Conservation (phyloP, 129 eudicot genomes). For the Escallonia herrerae region DNA sequence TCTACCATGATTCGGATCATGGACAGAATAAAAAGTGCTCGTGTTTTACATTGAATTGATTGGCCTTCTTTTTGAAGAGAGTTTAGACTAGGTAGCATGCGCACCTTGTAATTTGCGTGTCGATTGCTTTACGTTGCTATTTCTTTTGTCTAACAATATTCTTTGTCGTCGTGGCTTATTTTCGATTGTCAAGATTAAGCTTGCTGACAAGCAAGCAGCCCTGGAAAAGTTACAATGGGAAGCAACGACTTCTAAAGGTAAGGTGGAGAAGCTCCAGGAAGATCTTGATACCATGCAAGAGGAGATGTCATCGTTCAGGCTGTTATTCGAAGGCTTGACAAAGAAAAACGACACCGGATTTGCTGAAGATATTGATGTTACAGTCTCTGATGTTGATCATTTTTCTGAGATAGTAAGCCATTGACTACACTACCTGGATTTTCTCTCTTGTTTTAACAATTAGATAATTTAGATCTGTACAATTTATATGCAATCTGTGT, state of each 20-base stretch:
- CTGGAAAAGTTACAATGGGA: slow-evolving; percentile 93
- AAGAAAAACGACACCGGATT: slow-evolving; percentile 25
- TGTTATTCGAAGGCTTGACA: slow-evolving; percentile 64
- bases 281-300: slow-evolving; percentile 59
- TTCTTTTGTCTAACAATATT: too few relatives aligned
- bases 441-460: not conserved
- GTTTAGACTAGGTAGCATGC: not conserved
- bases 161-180: too few relatives aligned
- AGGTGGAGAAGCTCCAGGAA: slow-evolving; percentile 71
- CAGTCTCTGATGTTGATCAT: slow-evolving; percentile 31
- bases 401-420: slow-evolving; percentile 58
- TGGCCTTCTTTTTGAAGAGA: too few relatives aligned
- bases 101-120: not conserved
- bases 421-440: not conserved
- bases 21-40: not conserved
- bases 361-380: slow-evolving; percentile 51
- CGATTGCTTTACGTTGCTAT: too few relatives aligned
- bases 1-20: too few relatives aligned
- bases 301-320: slow-evolving; percentile 62
- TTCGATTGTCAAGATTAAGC: slow-evolving; percentile 43
- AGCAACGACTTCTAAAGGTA: slow-evolving; percentile 73
- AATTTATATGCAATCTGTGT: not conserved
- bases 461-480: too few relatives aligned
- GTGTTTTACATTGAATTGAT: not conserved
- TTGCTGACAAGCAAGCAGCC: slow-evolving; percentile 97